Evolutionary conservation across 805 yeast species (phyloP), one percentile per base, ranked within the genome.

Genomic region (Candida xiaguanensis): DNA sequence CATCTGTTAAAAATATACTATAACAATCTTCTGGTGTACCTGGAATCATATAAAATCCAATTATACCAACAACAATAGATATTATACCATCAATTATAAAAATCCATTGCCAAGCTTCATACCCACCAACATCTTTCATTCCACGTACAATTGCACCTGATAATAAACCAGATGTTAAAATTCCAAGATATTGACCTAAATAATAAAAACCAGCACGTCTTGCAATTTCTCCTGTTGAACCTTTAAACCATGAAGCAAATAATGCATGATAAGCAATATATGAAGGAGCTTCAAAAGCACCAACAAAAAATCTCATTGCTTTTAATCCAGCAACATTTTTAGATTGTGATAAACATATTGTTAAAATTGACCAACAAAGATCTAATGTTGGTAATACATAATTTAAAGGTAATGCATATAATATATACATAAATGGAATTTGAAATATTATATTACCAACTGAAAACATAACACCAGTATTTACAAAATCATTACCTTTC

Each of bases 61-160:
- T 43, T 6, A 82, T 8, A 5, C 82, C 84, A 26, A 82, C 74
- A 2, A 69, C 77, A 19, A 81, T 50, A 4, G 83, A 76, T 35
- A 83, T 70, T 34, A 76, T 50, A 9, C 81, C 82, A 53, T 81
- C 86, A 44, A 83, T 69, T 34, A 83, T 75, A 51, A 79, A 82
- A 53, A 79, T 76, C 88, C 88, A 83, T 63, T 80, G 69, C 88
- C 88, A 83, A 9, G 85, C 79, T 7, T 70, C 68, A 9, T 75
- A 59, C 0, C 86, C 86, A 33, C 56, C 51, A 8, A 53, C 61
- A 22, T 82, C 85, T 38, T 68, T 59, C 47, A 82, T 52, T 28
- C 58, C 48, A 16, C 66, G 49, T 41, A 62, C 72, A 20, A 80
- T 69, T 8, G 80, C 75, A 13, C 82, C 76, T 48, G 80, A 82